phyloP scores from a whole-genome alignment of 192 early-diverging fungal genomes.

The Coemansia sp. region DNA sequence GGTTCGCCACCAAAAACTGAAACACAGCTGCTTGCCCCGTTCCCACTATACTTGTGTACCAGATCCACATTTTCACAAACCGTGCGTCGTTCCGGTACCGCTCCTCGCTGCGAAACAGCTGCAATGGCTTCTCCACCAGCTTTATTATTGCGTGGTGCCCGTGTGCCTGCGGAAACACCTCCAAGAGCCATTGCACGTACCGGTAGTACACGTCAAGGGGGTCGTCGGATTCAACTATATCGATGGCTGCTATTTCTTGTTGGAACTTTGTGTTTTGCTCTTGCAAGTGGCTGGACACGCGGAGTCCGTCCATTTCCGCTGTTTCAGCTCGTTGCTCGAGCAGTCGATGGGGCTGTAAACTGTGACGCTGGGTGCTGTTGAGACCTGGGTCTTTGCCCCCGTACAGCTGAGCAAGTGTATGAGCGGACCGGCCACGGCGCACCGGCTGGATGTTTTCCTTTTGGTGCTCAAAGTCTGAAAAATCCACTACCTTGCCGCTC shows the following conservation, averaged over 20 bases:
- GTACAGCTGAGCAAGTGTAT: slow-evolving; percentile 40
- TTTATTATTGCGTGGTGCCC: slow-evolving; percentile 54
- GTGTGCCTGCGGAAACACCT: slow-evolving; percentile 59
- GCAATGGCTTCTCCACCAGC: slow-evolving; percentile 54
- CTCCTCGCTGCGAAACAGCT: slow-evolving; percentile 52
- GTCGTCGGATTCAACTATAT: slow-evolving; percentile 44
- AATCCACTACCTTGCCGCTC: slow-evolving; percentile 26
- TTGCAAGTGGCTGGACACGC: slow-evolving; percentile 25
- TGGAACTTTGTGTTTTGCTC: slow-evolving; percentile 40
- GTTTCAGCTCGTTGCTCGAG: not conserved
- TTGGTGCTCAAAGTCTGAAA: slow-evolving; percentile 62
- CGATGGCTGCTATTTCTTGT: slow-evolving; percentile 26
- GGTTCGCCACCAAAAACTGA: slow-evolving; percentile 67
- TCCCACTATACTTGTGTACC: slow-evolving; percentile 51
- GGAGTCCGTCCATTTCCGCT: not conserved
- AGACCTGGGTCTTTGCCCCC: slow-evolving; percentile 12
- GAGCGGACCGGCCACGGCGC: slow-evolving; percentile 64
- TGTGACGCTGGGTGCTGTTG: slow-evolving; percentile 13
- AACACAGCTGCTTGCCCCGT: slow-evolving; percentile 67
- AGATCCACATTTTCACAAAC: slow-evolving; percentile 62
- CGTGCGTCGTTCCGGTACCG: slow-evolving; percentile 63
- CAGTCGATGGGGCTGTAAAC: slow-evolving; percentile 20
- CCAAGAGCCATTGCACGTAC: slow-evolving; percentile 62
- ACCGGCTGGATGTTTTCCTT: slow-evolving; percentile 78
- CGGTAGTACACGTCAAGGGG: slow-evolving; percentile 61